Base-by-base conservation (phyloP, 2,329 filamentous ascomycete genomes). In the Sordariomycetes sp. region DNA sequence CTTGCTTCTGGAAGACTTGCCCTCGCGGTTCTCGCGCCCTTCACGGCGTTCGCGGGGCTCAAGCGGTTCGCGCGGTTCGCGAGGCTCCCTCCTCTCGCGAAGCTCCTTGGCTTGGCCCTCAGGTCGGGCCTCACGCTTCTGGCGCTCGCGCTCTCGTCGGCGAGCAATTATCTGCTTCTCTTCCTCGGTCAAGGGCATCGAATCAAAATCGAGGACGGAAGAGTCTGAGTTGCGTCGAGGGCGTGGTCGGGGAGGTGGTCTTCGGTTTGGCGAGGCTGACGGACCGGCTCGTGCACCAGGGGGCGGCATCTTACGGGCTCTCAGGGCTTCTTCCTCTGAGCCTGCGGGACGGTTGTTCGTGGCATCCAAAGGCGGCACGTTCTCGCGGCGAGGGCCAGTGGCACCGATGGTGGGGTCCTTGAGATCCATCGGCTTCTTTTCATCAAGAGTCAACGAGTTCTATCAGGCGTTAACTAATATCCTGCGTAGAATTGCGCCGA, bases 151-250 rank as follows among this genome's bases (percentile, higher is more conserved):
- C 16, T 44, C 37, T 14, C 57, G 48, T 36, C 51, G 55, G 4
- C 50, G 46, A 42, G 58, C 55, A 17, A 61, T 60, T 47, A 59
- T 54, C 36, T 50, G 51, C 41, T 51, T 58, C 38, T 61, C 58
- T 46, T 75, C 72, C 17, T 80, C 71, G 28, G 72, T 73, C 37
- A 79, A 58, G 5, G 71, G 68, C 50, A 70, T 76, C 46, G 76
- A 59, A 34, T 64, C 59, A 31, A 61, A 51, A 19, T 75, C 79
- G 48, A 79, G 62, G 30, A 85, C 63, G 1, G 85, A 90, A 0
- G 83, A 86, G 38, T 90, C 85, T 3, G 85, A 90, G 54, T 88
- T 87, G 46, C 85, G 75, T 46, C 83, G 75, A 14, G 72, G 68
- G 37, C 34, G 27, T 11, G 68, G 60, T 30, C 65, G 61, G 7